Evolutionary conservation across 495 filamentous ascomycete genomes (phyloP), one percentile per base, ranked within the genome.

Genomic region (Chaetomium cochliodes): DNA sequence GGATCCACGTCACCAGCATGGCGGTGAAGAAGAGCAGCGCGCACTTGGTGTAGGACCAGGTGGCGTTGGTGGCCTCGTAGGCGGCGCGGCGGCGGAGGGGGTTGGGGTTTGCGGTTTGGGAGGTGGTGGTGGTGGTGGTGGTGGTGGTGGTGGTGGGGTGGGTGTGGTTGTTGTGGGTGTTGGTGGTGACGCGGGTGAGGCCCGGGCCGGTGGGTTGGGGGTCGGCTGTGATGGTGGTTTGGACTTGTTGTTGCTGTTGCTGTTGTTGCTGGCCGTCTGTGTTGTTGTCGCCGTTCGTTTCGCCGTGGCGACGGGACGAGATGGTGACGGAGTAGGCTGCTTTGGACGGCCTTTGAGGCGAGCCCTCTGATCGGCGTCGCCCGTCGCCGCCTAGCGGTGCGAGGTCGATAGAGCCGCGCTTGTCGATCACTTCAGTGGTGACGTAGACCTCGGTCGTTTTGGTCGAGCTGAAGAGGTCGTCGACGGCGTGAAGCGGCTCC

Each of bases 1-100:
- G 92, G 9, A 93, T 87, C 92, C 92, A 96, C 23, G 90, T 92
- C 33, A 93, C 84, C 53, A 92, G 79, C 51, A 96, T 79, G 0
- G 90, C 90, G 28, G 88, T 80, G 71, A 96, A 96, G 79, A 94
- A 96, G 20, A 96, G 80, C 68, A 93, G 83, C 0, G 91, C 89
- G 64, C 90, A 92, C 65, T 92, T 92, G 54, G 85, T 88, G 74
- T 94, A 96, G 0, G 87, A 86, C 87, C 88, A 93, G 3, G 87
- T 86, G 12, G 86, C 87, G 52, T 76, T 80, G 69, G 78, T 79
- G 0, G 79, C 72, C 42, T 82, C 74, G 62, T 69, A 71, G 3
- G 67, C 62, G 3, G 67, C 68, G 12, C 64, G 64, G 6, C 66
- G 62, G 22, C 66, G 68, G 51, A 69, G 71, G 2, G 25, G 41